These are phyloP conservation scores for Pachyrhizus erosus DNA, from an alignment of 306 rosid species.

Conservation along the genomic window DNA sequence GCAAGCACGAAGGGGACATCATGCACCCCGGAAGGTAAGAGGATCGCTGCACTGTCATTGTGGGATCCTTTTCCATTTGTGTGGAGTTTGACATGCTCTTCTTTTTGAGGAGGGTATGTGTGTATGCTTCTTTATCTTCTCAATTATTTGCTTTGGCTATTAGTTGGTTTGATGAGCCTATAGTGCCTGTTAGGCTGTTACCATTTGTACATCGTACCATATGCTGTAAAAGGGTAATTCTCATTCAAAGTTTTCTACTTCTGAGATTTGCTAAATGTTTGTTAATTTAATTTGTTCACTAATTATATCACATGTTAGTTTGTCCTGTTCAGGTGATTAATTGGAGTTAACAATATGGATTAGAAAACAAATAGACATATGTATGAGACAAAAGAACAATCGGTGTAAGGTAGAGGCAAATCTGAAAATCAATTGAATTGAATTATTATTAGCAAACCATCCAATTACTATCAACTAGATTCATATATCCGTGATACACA, in stretches of 20 bases:
- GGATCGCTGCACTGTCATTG: constrained; percentile 35
- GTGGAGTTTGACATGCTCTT: constrained; percentile 23
- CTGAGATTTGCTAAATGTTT: background rate
- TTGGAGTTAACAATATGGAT: constrained; percentile 14
- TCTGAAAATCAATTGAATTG: constrained; percentile 4
- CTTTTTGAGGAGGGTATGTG: constrained; percentile 13
- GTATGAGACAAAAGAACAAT: background rate
- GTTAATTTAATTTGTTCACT: constrained; percentile 3
- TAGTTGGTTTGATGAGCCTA: constrained; percentile 19
- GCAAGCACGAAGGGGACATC: constrained; percentile 65
- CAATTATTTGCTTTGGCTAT: constrained; percentile 34
- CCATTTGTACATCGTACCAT: constrained; percentile 29
- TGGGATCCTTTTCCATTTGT: constrained; percentile 58
- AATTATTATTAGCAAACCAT: constrained; percentile 25
- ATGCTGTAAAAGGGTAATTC: constrained; percentile 32
- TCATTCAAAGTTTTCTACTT: background rate
- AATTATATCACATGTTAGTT: constrained; percentile 1
- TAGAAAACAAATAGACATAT: background rate
- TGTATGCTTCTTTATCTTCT: constrained; percentile 29
- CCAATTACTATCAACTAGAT: background rate
- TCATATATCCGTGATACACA: too few relatives aligned
- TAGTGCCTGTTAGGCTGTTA: constrained; percentile 24
- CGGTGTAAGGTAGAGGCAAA: background rate
- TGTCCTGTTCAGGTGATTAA: constrained; percentile 4
- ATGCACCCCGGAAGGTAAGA: constrained; percentile 49